Base-by-base conservation (phyloP, 2,329 filamentous ascomycete genomes). In the Ceratocystiopsis brevicomis region DNA sequence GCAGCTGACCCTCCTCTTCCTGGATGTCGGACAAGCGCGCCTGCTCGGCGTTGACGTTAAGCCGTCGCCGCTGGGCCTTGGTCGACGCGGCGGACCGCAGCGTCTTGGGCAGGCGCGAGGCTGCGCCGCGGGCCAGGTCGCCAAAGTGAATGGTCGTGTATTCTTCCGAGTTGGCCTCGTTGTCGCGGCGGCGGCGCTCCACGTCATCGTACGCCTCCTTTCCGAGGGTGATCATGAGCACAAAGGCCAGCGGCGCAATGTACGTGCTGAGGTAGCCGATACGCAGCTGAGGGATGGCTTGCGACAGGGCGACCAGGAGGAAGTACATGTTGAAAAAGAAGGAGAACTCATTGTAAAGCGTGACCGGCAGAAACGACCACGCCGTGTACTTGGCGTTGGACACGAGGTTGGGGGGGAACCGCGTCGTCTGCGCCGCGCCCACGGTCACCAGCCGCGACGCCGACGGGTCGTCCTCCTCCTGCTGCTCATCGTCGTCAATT, bases 271-370 rank as follows among this genome's bases (percentile, higher is more conserved):
- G 71, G 59, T 95, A 96, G 44, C 90, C 90, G 51, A 98, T 95
- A 44, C 86, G 76, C 44, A 98, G 64, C 18, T 82, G 73, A 4
- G 86, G 87, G 54, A 98, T 87, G 38, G 85, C 78, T 61, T 98
- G 90, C 35, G 88, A 96, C 41, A 96, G 62, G 8, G 90, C 92
- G 41, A 98, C 90, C 21, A 96, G 76, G 44, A 98, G 68, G 59
- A 98, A 98, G 59, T 98, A 98, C 68, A 96, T 84, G 69, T 98
- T 98, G 69, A 98, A 94, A 64, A 98, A 98, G 66, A 96, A 98
- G 47, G 88, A 95, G 59, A 98, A 98, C 57, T 98, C 90, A 63
- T 96, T 96, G 62, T 95, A 98, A 18, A 98, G 67, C 0, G 90
- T 98, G 42, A 88, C 70, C 3, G 92, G 92, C 14, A 98, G 70